phyloP scores from a whole-genome alignment of 768 basidiomycete genomes.

The Lactifluus volemus region DNA sequence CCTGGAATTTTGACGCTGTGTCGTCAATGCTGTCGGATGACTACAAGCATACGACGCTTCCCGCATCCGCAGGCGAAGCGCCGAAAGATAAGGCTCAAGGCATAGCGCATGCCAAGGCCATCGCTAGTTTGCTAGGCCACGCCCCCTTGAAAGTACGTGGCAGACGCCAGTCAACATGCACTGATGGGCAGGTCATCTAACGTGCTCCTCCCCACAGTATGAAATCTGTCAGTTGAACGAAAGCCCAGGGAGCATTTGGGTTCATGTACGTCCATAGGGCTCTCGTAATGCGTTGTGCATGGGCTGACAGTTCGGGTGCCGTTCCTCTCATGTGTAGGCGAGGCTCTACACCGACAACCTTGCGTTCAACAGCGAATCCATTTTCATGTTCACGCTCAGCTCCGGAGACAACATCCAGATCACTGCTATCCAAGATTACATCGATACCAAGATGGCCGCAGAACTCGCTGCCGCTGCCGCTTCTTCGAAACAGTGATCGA shows the following conservation, averaged over 20 bases:
- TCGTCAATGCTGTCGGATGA: background rate
- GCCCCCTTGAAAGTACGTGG: background rate
- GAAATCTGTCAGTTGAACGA: slow-evolving; percentile 3
- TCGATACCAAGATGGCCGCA: slow-evolving; percentile 7
- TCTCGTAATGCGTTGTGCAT: background rate
- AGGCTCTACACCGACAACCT: background rate
- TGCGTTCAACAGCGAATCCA: background rate
- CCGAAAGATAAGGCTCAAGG: slow-evolving; percentile 3
- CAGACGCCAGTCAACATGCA: background rate
- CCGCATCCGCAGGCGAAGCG: background rate
- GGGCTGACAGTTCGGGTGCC: background rate
- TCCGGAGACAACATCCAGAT: slow-evolving; percentile 5
- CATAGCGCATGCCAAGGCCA: background rate
- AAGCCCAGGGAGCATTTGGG: background rate
- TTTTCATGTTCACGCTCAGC: background rate
- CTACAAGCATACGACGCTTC: background rate
- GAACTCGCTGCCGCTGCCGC: background rate
- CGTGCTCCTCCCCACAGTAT: background rate
- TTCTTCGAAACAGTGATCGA: background rate
- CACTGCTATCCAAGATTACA: slow-evolving; percentile 1
- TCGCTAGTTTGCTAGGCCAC: background rate
- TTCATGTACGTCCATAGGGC: slow-evolving; percentile 4
- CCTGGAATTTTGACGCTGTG: slow-evolving; percentile 1
- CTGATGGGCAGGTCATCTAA: background rate
- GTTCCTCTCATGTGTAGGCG: background rate